Conservation (phyloP, 2,329 filamentous ascomycete species). For the Xylaria sp. region DNA sequence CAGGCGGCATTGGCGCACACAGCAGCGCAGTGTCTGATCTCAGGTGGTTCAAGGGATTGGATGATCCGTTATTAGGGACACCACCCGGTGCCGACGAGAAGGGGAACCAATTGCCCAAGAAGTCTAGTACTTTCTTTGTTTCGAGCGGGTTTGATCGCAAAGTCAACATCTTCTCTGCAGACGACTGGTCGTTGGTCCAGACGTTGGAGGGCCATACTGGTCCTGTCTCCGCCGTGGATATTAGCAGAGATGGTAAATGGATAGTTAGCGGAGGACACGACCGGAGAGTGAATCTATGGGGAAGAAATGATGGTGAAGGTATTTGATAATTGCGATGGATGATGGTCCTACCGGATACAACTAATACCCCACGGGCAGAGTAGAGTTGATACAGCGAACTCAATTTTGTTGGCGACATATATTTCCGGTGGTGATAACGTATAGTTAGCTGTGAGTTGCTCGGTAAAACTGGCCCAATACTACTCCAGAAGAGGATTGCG, state of each 20-base stretch:
- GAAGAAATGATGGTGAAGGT: conserved; percentile 74
- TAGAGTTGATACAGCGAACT: too few species aligned
- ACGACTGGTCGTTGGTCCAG: conserved; percentile 92
- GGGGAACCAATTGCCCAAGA: conserved; percentile 74
- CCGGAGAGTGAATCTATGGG: conserved; percentile 95
- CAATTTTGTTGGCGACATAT: too few species aligned
- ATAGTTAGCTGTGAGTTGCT: too few species aligned
- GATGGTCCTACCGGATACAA: conserved; percentile 8
- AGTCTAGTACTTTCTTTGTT: conserved; percentile 89
- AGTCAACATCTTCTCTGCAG: conserved; percentile 93
- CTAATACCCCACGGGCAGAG: conserved; percentile 36
- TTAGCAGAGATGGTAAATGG: conserved; percentile 85
- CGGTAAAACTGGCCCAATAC: too few species aligned
- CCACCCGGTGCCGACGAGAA: conserved; percentile 67
- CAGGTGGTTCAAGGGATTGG: conserved; percentile 88
- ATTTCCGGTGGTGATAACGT: too few species aligned
- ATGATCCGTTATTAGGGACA: conserved; percentile 70
- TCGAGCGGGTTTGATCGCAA: conserved; percentile 92
- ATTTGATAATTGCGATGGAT: conserved; percentile 42
- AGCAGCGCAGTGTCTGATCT: conserved; percentile 90
- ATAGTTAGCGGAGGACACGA: conserved; percentile 95
- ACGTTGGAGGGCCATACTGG: conserved; percentile 88
- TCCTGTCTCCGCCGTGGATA: conserved; percentile 88
- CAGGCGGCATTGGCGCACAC: conserved; percentile 88
- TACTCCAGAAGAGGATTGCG: too few species aligned